Percentiles rank a stretch among this genome's conserved stretches.
Conservation (phyloP, 2,329 filamentous ascomycete species). For the Sporothrix pallida region DNA sequence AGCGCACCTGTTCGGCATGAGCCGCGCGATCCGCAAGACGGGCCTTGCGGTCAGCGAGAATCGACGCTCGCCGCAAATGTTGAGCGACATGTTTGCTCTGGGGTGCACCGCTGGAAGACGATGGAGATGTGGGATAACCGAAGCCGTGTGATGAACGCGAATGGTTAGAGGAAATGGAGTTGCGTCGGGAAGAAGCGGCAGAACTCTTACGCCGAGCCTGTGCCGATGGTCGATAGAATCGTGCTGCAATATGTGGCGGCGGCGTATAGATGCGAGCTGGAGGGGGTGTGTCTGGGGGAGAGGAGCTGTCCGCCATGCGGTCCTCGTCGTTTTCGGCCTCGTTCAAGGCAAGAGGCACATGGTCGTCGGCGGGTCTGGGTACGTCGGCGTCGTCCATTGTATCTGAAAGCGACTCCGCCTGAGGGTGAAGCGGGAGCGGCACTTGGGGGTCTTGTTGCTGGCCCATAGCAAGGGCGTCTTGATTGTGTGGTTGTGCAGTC, state of each 20-base stretch:
- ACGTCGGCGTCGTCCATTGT: constrained; percentile 33
- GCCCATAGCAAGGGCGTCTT: constrained; percentile 16
- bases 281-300: neutral
- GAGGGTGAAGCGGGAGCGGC: constrained; percentile 14
- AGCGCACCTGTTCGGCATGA: constrained; percentile 81
- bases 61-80: constrained; percentile 78
- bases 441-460: constrained; percentile 27
- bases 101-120: constrained; percentile 54
- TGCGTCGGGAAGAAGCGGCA: constrained; percentile 77
- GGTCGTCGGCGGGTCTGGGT: neutral
- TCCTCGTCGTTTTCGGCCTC: constrained; percentile 35
- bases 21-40: constrained; percentile 79
- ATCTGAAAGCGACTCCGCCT: neutral
- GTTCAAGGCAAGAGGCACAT: constrained; percentile 28
- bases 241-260: constrained; percentile 77
- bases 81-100: constrained; percentile 81
- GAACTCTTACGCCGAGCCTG: constrained; percentile 74
- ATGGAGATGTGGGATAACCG: constrained; percentile 43
- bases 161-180: constrained; percentile 77
- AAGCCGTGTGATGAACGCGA: constrained; percentile 71
- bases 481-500: neutral
- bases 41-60: constrained; percentile 80
- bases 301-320: neutral
- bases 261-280: constrained; percentile 59
- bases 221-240: constrained; percentile 70